Evolutionary conservation across 1,284 basidiomycete species (phyloP).

Genomic region (Ceratobasidium sp.): DNA sequence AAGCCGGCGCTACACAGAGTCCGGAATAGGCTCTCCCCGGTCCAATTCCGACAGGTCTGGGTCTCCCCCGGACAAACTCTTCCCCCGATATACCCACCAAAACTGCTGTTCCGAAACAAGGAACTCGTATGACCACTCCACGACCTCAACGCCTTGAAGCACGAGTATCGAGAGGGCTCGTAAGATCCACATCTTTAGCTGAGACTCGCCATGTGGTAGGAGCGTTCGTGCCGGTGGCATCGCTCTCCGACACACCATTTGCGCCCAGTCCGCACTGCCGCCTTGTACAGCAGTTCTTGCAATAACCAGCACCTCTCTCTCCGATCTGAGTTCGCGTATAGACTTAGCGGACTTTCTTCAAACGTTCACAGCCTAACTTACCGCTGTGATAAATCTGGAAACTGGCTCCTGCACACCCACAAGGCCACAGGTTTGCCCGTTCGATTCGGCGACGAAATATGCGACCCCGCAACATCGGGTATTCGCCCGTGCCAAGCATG

Average conservation of each 20-base stretch:
- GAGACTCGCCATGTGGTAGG: conserved; percentile 38
- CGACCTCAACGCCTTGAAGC: conserved; percentile 38
- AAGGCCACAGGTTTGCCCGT: conserved; percentile 35
- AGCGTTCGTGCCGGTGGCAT: conserved; percentile 39
- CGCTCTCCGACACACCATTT: conserved; percentile 41
- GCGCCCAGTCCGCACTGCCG: conserved; percentile 41
- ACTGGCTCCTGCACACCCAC: conserved; percentile 36
- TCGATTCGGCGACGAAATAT: conserved; percentile 33
- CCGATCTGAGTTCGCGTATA: conserved; percentile 22
- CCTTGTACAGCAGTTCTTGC: conserved; percentile 38
- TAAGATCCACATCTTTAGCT: conserved; percentile 43
- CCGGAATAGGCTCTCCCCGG: conserved; percentile 38
- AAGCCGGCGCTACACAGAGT: conserved; percentile 16
- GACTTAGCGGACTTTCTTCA: background rate
- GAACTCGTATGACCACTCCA: conserved; percentile 44
- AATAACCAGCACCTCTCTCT: conserved; percentile 42
- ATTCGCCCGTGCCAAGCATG: conserved; percentile 37
- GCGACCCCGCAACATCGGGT: conserved; percentile 35
- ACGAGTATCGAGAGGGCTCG: conserved; percentile 39
- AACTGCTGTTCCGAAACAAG: conserved; percentile 38
- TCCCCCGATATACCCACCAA: conserved; percentile 41
- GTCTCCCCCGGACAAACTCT: conserved; percentile 28
- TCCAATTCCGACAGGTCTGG: conserved; percentile 41
- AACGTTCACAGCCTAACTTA: conserved; percentile 6
- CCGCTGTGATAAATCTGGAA: conserved; percentile 41